phyloP scores from a whole-genome alignment of 2,329 filamentous ascomycete genomes.

The Neospermospora avenae region DNA sequence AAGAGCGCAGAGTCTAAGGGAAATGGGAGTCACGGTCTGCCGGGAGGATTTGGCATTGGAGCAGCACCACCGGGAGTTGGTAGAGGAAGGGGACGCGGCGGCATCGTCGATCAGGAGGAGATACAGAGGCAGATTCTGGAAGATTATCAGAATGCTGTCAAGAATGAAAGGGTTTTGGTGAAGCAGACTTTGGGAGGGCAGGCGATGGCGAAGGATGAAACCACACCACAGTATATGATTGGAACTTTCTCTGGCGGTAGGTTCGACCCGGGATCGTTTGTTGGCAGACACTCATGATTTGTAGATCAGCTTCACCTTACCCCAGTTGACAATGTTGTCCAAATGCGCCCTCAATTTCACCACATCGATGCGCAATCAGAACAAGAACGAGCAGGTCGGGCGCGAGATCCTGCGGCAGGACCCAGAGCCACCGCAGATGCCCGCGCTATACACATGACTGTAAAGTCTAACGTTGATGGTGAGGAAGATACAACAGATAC shows the following conservation, averaged over 20 bases:
- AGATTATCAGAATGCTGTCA: constrained; percentile 65
- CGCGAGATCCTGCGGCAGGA: constrained; percentile 35
- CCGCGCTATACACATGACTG: constrained; percentile 80
- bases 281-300: constrained; percentile 3
- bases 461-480: constrained; percentile 71
- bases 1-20: constrained; percentile 50
- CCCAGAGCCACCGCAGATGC: constrained; percentile 46
- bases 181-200: constrained; percentile 85
- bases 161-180: constrained; percentile 68
- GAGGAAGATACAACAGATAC: constrained; percentile 64
- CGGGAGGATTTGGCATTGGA: constrained; percentile 69
- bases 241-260: constrained; percentile 82
- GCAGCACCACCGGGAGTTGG: constrained; percentile 36
- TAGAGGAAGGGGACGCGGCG: constrained; percentile 39
- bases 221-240: constrained; percentile 69
- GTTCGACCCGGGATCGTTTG: constrained; percentile 32
- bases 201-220: constrained; percentile 65
- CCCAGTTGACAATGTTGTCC: constrained; percentile 76
- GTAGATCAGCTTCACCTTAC: constrained; percentile 83
- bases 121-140: constrained; percentile 39
- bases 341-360: constrained; percentile 88
- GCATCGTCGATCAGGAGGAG: constrained; percentile 44
- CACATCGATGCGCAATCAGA: constrained; percentile 85
- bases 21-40: constrained; percentile 65
- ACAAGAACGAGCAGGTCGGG: constrained; percentile 46